These are phyloP conservation scores for Saturnispora bothae DNA, from an alignment of 805 yeast species.

Conservation along the genomic window DNA sequence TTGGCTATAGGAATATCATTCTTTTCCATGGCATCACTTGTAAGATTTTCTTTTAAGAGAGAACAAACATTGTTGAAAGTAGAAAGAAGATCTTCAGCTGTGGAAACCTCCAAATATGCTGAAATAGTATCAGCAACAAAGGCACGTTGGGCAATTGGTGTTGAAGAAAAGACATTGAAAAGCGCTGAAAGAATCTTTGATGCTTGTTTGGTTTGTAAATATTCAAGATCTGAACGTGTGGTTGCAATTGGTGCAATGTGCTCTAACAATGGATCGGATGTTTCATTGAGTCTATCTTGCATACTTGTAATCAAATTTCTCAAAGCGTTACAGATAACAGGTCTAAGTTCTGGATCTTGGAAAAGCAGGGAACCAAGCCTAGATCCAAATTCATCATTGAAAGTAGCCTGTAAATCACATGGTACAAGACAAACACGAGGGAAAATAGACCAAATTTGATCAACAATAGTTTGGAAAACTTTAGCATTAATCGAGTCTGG, in stretches of 20 bases:
- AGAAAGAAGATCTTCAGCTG: conserved; percentile 51
- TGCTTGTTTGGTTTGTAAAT: conserved; percentile 48
- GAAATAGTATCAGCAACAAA: conserved; percentile 82
- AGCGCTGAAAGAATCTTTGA: conserved; percentile 75
- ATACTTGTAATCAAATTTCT: conserved; percentile 63
- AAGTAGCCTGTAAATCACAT: conserved; percentile 51
- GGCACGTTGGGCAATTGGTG: conserved; percentile 73
- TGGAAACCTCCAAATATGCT: conserved; percentile 60
- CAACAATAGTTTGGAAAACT: conserved; percentile 74
- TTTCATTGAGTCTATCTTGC: conserved; percentile 30
- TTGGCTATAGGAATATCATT: conserved; percentile 25
- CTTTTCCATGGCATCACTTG: conserved; percentile 37
- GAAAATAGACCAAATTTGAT: conserved; percentile 85
- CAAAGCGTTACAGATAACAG: conserved; percentile 73
- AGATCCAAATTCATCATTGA: conserved; percentile 71
- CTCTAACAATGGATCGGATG: conserved; percentile 47
- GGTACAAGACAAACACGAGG: conserved; percentile 89
- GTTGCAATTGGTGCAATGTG: conserved; percentile 50
- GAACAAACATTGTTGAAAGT: conserved; percentile 84
- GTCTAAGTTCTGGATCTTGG: conserved; percentile 63
- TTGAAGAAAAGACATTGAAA: conserved; percentile 88
- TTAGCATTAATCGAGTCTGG: conserved; percentile 60
- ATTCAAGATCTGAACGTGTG: conserved; percentile 49
- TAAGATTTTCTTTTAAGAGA: conserved; percentile 64
- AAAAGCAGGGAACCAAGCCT: conserved; percentile 64